phyloP scores from a whole-genome alignment of 2,329 filamentous ascomycete genomes.

The Trichoderma endophyticum region DNA sequence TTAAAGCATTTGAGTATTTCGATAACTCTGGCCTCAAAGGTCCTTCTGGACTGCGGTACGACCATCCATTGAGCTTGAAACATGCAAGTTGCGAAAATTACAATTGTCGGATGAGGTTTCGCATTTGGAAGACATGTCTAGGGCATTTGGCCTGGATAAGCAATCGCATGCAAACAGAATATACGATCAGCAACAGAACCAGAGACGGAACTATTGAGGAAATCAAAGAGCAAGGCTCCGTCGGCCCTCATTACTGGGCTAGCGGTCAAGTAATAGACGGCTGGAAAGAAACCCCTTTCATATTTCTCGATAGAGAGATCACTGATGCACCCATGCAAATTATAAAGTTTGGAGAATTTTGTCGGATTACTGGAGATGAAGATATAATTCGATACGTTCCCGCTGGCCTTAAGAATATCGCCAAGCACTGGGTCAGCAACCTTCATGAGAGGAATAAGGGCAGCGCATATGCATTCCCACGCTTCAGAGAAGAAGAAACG shows the following conservation, averaged over 20 bases:
- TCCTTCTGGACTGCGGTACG: no score
- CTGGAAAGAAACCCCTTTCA: no score
- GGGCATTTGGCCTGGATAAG: background rate
- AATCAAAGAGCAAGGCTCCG: background rate
- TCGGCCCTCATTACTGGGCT: background rate
- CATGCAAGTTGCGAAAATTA: background rate
- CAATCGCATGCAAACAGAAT: no score
- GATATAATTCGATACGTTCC: accelerated
- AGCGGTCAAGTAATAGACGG: background rate
- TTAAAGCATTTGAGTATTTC: background rate
- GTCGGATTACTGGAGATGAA: background rate
- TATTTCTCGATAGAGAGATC: background rate
- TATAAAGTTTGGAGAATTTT: background rate
- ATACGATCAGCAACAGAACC: no score
- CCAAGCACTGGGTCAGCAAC: background rate
- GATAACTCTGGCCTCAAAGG: no score
- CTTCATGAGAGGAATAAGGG: background rate
- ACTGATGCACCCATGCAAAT: background rate
- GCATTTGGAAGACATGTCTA: background rate
- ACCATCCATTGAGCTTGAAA: background rate
- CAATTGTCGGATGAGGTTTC: background rate
- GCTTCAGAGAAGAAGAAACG: background rate
- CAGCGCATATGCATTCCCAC: background rate
- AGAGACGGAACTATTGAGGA: background rate
- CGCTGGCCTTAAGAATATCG: accelerated